These are phyloP conservation scores for Panicum miliaceum DNA, from an alignment of 176 grass and related monocot genomes.

Conservation along the genomic window DNA sequence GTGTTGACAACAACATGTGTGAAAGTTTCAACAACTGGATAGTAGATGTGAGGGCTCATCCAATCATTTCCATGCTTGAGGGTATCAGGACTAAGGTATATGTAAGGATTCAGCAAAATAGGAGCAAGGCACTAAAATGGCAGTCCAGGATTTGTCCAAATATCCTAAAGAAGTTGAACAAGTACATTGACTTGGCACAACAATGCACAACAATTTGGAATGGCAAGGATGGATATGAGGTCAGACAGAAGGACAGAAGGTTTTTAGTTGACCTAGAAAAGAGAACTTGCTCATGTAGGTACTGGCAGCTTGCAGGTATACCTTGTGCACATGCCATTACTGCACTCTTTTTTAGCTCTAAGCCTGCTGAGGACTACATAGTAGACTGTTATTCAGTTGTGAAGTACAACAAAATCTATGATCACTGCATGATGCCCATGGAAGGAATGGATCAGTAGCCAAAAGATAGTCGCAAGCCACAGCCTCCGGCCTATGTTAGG, in stretches of 20 bases:
- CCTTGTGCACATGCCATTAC: not conserved
- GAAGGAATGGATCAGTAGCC: not conserved
- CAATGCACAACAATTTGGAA: not conserved
- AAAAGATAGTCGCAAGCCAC: too few relatives aligned
- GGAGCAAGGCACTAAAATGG: not conserved
- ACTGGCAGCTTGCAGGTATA: not conserved
- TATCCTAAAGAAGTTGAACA: not conserved
- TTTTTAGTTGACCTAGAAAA: not conserved
- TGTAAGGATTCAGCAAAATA: not conserved
- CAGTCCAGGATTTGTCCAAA: not conserved
- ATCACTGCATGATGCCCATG: not conserved
- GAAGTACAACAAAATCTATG: not conserved
- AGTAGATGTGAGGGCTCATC: not conserved
- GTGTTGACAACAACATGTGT: not conserved
- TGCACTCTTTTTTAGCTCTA: not conserved
- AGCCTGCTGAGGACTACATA: not conserved
- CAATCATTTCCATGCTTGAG: too few relatives aligned
- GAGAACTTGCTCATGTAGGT: not conserved
- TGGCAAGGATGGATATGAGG: not conserved
- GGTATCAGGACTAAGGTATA: too few relatives aligned
- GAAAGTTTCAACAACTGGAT: not conserved
- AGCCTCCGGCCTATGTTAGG: too few relatives aligned
- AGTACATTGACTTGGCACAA: not conserved
- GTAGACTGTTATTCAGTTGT: not conserved
- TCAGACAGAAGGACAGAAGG: not conserved